A percentile compares a stretch with the other conserved stretches of the same genome.
phyloP scores from a whole-genome alignment of 2,329 filamentous ascomycete species.

The Gnomoniopsis smithogilvyi region DNA sequence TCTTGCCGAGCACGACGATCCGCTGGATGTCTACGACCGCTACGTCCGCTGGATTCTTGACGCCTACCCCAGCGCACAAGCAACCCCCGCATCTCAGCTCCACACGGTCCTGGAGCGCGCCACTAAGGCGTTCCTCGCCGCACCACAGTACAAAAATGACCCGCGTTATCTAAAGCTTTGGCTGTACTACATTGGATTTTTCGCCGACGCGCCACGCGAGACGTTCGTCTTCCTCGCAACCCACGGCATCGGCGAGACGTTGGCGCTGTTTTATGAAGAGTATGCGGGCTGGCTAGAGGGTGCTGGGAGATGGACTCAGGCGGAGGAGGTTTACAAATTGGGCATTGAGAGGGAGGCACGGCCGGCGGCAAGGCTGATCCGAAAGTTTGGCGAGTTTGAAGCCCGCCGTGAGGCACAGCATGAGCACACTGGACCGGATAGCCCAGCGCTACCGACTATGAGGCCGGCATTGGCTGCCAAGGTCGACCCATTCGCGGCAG shows the following conservation, averaged over 20 bases:
- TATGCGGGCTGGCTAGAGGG: conserved; percentile 91
- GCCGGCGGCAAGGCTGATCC: conserved; percentile 73
- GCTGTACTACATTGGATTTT: conserved; percentile 90
- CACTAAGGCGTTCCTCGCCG: conserved; percentile 84
- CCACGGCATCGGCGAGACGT: conserved; percentile 78
- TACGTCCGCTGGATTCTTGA: conserved; percentile 97
- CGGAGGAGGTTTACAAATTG: conserved; percentile 88
- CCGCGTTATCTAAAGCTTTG: conserved; percentile 90
- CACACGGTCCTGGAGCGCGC: conserved; percentile 86
- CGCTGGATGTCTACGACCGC: conserved; percentile 90
- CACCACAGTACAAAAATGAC: conserved; percentile 89
- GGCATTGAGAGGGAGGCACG: conserved; percentile 87
- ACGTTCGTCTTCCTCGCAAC: conserved; percentile 88
- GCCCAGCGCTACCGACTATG: conserved; percentile 80
- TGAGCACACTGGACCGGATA: conserved; percentile 60
- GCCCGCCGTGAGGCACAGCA: conserved; percentile 65
- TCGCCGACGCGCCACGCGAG: conserved; percentile 89
- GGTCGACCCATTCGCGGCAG: conserved; percentile 73
- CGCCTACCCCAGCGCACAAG: conserved; percentile 90
- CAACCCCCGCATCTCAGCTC: conserved; percentile 86
- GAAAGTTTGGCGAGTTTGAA: conserved; percentile 93
- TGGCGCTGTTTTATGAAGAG: conserved; percentile 95
- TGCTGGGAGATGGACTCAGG: conserved; percentile 80
- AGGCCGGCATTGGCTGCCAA: conserved; percentile 83
- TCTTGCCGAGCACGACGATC: conserved; percentile 87